A percentile compares a stretch with the other conserved stretches of the same genome.
These are phyloP conservation scores for Metschnikowia hibisci DNA, from an alignment of 805 yeast species.

Conservation along the genomic window DNA sequence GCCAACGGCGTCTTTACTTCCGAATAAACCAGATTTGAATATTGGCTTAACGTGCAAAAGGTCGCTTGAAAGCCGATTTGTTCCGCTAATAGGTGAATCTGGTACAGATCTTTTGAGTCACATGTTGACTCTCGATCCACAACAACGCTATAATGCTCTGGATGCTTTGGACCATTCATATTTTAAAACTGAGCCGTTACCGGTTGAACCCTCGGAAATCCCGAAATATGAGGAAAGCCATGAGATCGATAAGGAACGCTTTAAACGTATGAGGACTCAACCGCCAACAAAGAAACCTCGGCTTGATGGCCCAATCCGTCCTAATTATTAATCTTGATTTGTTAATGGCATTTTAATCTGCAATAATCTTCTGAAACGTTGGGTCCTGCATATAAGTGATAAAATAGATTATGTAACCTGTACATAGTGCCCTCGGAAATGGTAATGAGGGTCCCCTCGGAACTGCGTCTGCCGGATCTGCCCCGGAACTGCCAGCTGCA, in stretches of 20 bases:
- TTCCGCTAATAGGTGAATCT: constrained; percentile 33
- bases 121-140: constrained; percentile 67
- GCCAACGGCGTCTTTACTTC: constrained; percentile 59
- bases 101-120: constrained; percentile 58
- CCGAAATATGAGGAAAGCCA: constrained; percentile 82
- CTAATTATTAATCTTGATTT: constrained; percentile 3
- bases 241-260: constrained; percentile 71
- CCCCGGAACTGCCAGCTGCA: neutral
- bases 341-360: too few relatives aligned
- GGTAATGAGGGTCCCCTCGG: too few relatives aligned
- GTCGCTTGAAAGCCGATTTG: constrained; percentile 49
- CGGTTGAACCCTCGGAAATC: constrained; percentile 50
- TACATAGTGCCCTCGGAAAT: too few relatives aligned
- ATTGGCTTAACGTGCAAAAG: constrained; percentile 44
- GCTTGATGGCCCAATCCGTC: constrained; percentile 2
- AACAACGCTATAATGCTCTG: constrained; percentile 68
- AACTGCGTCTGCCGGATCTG: neutral
- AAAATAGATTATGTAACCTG: too few relatives aligned
- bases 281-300: constrained; percentile 7
- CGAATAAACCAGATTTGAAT: constrained; percentile 46
- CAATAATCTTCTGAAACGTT: too few relatives aligned
- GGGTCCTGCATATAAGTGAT: constrained; percentile 2
- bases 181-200: constrained; percentile 64
- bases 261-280: constrained; percentile 38
- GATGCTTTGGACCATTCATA: constrained; percentile 71